A percentile compares a stretch with the other conserved stretches of the same genome.
These are phyloP conservation scores for Talaromyces amestolkiae DNA, from an alignment of 2,329 filamentous ascomycete genomes.

Conservation along the genomic window DNA sequence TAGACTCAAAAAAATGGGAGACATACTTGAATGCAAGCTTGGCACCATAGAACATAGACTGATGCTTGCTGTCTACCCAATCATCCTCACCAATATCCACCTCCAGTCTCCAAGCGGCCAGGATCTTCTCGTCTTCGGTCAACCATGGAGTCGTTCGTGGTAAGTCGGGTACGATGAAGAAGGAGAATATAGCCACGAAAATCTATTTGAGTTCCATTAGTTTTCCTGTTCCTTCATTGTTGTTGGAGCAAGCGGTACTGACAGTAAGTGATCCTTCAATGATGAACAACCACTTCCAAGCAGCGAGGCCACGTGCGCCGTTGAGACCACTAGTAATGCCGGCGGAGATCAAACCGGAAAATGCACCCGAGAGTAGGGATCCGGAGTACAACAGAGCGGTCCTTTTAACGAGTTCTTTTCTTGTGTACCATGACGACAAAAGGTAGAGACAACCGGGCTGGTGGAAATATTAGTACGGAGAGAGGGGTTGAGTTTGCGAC, in stretches of 20 bases:
- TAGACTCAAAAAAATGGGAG: background rate
- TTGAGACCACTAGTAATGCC: background rate
- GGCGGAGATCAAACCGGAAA: background rate
- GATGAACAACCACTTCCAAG: background rate
- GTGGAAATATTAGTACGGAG: background rate
- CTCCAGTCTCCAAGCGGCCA: background rate
- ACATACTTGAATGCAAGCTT: background rate
- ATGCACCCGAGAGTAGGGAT: background rate
- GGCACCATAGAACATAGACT: background rate
- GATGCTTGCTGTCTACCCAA: background rate
- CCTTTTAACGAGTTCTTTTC: background rate
- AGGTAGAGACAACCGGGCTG: background rate
- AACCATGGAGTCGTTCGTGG: background rate
- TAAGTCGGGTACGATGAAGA: background rate
- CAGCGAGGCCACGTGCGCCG: background rate
- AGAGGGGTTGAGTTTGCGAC: too few species aligned
- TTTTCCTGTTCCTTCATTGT: background rate
- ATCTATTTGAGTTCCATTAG: background rate
- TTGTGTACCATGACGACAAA: background rate
- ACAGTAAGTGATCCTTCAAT: background rate
- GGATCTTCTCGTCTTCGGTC: background rate
- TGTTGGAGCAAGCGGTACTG: background rate
- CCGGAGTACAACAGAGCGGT: background rate
- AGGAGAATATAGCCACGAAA: background rate
- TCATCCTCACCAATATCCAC: background rate